These are phyloP conservation scores for Xylariaceae sp. DNA, from an alignment of 2,329 filamentous ascomycete genomes.

Conservation along the genomic window DNA sequence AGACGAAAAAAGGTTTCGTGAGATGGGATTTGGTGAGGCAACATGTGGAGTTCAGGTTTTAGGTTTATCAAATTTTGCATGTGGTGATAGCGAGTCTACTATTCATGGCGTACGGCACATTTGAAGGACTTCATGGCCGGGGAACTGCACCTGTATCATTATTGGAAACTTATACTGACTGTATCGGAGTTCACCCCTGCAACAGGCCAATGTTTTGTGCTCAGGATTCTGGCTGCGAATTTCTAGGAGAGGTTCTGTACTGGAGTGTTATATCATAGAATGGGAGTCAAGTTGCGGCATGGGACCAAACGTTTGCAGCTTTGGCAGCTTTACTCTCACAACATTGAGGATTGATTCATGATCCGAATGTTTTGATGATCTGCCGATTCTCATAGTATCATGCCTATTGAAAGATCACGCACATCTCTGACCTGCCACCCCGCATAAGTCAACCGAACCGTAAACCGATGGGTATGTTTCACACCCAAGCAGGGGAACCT, in stretches of 20 bases:
- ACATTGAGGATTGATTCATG: not conserved
- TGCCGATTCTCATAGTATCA: no score
- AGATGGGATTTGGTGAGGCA: slow-evolving; percentile 10
- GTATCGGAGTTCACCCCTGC: not conserved
- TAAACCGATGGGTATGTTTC: slow-evolving; percentile 21
- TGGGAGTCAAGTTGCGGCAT: not conserved
- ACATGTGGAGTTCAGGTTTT: slow-evolving; percentile 7
- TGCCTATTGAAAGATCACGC: not conserved
- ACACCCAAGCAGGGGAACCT: slow-evolving; percentile 3
- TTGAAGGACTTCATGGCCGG: not conserved
- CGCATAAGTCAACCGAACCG: slow-evolving; percentile 13
- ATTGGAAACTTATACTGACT: not conserved
- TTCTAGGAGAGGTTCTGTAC: not conserved
- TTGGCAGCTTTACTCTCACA: not conserved
- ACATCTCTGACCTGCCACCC: slow-evolving; percentile 3
- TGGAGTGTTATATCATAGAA: not conserved
- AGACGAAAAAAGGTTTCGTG: not conserved
- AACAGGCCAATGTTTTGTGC: not conserved
- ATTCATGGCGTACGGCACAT: not conserved
- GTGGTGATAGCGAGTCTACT: not conserved
- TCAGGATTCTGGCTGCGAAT: not conserved
- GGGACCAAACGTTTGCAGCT: not conserved
- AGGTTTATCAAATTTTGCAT: not conserved
- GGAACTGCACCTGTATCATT: not conserved
- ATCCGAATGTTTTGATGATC: no score